Conservation (phyloP, 805 yeast genomes). For the Peterozyma toletana region DNA sequence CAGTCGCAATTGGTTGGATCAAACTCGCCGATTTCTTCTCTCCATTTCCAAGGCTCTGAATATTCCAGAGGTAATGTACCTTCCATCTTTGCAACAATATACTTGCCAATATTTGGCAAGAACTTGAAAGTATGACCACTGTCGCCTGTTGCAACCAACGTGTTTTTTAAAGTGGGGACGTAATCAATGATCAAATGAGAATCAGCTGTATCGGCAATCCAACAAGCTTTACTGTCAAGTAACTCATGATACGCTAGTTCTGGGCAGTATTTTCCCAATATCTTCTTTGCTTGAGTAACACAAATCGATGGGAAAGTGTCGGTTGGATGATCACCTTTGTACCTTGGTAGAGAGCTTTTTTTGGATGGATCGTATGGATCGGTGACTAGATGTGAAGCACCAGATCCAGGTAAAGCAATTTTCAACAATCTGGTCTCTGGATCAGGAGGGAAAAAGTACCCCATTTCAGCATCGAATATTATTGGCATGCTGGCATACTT, state of each 20-base stretch:
- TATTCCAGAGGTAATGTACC: constrained; percentile 18
- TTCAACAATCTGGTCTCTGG: constrained; percentile 27
- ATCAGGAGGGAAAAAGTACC: constrained; percentile 46
- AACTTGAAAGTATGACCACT: constrained; percentile 36
- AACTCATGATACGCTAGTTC: constrained; percentile 22
- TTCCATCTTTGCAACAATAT: constrained; percentile 23
- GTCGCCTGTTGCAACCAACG: constrained; percentile 32
- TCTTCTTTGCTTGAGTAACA: constrained; percentile 19
- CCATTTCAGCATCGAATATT: constrained; percentile 35
- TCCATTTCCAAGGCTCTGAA: constrained; percentile 25
- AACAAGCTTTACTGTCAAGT: constrained; percentile 11
- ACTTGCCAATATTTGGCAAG: constrained; percentile 33
- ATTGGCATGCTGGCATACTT: constrained; percentile 32
- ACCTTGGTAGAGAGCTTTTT: constrained; percentile 29
- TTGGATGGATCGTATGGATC: constrained; percentile 13
- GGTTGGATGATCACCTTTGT: constrained; percentile 19
- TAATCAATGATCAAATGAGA: constrained; percentile 27
- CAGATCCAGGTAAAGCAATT: constrained; percentile 30
- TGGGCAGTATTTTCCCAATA: constrained; percentile 29
- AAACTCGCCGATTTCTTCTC: constrained; percentile 11
- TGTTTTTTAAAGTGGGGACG: constrained; percentile 20
- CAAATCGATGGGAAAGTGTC: constrained; percentile 31
- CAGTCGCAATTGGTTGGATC: constrained; percentile 15
- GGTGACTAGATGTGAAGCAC: constrained; percentile 17
- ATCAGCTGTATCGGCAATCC: constrained; percentile 24